These are phyloP conservation scores for Leishmania gerbilli DNA, from an alignment of 208 protist species.

Conservation along the genomic window DNA sequence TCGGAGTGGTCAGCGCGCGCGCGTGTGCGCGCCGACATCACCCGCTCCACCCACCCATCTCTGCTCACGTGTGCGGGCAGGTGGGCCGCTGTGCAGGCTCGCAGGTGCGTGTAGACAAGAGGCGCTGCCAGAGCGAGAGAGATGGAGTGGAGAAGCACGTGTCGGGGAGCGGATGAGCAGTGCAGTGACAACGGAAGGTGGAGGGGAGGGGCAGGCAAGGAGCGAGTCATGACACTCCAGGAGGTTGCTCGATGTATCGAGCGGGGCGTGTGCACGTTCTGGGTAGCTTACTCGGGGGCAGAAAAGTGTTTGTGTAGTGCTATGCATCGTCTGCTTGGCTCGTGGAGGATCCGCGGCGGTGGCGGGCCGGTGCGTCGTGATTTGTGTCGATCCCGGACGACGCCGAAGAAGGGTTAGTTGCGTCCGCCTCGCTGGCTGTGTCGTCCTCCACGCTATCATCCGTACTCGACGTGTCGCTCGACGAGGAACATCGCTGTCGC, in stretches of 20 bases:
- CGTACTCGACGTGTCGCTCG: neutral
- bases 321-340: neutral
- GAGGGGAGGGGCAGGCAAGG: neutral
- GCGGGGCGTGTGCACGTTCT: neutral
- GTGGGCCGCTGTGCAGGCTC: too few species aligned
- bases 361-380: neutral
- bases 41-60: neutral
- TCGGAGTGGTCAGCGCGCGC: neutral
- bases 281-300: neutral
- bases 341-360: too few species aligned
- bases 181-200: neutral
- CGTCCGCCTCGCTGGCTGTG: neutral
- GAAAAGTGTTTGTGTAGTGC: neutral
- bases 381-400: neutral
- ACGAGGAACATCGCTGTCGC: slow-evolving; percentile 1
- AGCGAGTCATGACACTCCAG: neutral
- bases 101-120: neutral
- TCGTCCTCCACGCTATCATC: neutral
- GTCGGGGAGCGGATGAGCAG: neutral
- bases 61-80: neutral
- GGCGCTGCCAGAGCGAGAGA: neutral
- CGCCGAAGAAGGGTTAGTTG: neutral
- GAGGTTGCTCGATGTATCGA: neutral
- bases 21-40: neutral
- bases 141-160: neutral